Percentiles rank a stretch among this genome's conserved stretches.
Evolutionary conservation across 2,329 filamentous ascomycete genomes (phyloP).

Genomic region (Pseudopyricularia cyperi): DNA sequence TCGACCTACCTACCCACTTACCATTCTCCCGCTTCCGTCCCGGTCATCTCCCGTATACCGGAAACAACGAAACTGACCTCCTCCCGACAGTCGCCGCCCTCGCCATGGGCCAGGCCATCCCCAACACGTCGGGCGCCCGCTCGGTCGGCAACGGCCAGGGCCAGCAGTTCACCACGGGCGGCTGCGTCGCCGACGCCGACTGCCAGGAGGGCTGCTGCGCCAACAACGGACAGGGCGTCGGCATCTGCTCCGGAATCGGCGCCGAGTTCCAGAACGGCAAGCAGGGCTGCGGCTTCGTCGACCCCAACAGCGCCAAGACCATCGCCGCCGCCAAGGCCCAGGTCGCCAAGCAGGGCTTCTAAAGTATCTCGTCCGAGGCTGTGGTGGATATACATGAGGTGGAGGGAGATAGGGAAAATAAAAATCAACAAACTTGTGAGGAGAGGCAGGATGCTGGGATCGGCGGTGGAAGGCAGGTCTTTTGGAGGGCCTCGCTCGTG

Average conservation of each 20-base stretch:
- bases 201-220: slow-evolving; percentile 6
- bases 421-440: too few species aligned
- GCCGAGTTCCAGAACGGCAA: slow-evolving; percentile 17
- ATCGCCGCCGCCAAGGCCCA: slow-evolving; percentile 15
- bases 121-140: slow-evolving; percentile 5
- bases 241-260: slow-evolving; percentile 15
- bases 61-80: not conserved
- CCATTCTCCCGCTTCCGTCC: too few species aligned
- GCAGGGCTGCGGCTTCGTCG: slow-evolving; percentile 15
- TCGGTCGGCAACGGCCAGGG: slow-evolving; percentile 5
- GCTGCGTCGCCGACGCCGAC: slow-evolving; percentile 5
- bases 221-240: slow-evolving; percentile 7
- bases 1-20: not conserved
- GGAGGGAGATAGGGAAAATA: too few species aligned
- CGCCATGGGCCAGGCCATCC: slow-evolving; percentile 3
- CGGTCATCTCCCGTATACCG: not conserved
- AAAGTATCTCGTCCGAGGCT: not conserved
- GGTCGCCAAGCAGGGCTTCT: slow-evolving; percentile 15
- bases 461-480: too few species aligned
- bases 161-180: slow-evolving; percentile 6
- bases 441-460: too few species aligned
- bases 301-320: slow-evolving; percentile 13
- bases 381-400: not conserved
- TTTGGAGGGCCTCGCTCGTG: too few species aligned
- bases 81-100: slow-evolving; percentile 1